A percentile compares a stretch with the other conserved stretches of the same genome.
Evolutionary conservation across 257 asterid species (phyloP).

Genomic region (Nicotiana tabacum): DNA sequence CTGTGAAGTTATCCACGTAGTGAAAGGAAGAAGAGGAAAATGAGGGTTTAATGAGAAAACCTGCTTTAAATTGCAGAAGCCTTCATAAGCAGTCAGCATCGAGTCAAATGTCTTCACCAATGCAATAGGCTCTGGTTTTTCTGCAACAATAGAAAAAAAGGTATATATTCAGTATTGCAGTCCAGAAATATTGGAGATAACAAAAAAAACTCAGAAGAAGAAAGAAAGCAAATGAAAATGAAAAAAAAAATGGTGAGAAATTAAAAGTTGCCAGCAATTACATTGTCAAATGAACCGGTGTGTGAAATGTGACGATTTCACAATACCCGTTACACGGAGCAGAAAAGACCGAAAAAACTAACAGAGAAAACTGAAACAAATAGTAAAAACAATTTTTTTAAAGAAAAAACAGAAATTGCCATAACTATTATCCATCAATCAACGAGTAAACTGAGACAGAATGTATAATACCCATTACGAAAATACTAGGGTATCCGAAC

Average conservation of each 20-base stretch:
- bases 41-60: conserved; percentile 20
- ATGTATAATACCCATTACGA: neutral
- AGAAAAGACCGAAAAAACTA: neutral
- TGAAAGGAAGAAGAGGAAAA: neutral
- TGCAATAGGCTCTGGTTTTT: conserved; percentile 48
- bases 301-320: neutral
- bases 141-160: conserved; percentile 20
- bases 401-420: neutral
- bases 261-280: neutral
- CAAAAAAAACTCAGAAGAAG: neutral
- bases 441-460: neutral
- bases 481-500: neutral
- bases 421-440: neutral
- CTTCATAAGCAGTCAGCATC: conserved; percentile 74
- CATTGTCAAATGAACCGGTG: neutral
- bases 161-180: neutral
- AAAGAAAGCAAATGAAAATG: neutral
- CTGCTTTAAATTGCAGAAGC: conserved; percentile 86
- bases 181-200: neutral
- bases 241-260: neutral
- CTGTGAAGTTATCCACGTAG: neutral
- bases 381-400: neutral
- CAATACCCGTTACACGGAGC: neutral
- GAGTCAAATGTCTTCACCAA: conserved; percentile 70
- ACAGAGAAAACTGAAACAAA: neutral